Conservation (phyloP, 116 monocot genomes). For the Phalaenopsis hybrid region DNA sequence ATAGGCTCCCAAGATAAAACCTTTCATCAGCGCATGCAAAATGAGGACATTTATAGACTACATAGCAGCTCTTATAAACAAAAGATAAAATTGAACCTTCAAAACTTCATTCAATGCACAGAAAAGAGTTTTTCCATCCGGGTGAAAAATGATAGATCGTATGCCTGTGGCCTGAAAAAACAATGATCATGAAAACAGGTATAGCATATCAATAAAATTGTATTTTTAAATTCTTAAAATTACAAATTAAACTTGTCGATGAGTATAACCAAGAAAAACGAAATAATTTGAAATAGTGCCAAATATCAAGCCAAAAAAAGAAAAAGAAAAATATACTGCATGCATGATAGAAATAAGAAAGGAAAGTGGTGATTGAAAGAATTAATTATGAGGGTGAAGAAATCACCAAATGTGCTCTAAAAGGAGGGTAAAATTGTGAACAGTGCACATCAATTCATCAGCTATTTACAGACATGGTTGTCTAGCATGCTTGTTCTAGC, state of each 20-base stretch:
- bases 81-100: slow-evolving; percentile 42
- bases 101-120: slow-evolving; percentile 69
- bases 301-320: neutral
- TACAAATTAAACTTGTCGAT: neutral
- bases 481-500: neutral
- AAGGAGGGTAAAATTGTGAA: neutral
- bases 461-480: neutral
- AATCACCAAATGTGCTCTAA: neutral
- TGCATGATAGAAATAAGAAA: neutral
- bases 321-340: neutral
- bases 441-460: neutral
- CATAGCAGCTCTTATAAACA: neutral
- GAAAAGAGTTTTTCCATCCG: slow-evolving; percentile 86
- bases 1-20: slow-evolving; percentile 95
- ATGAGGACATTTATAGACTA: slow-evolving; percentile 1
- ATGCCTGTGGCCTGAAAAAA: slow-evolving; percentile 51
- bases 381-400: neutral
- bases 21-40: slow-evolving; percentile 19
- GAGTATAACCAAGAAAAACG: no score
- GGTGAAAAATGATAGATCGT: slow-evolving; percentile 76
- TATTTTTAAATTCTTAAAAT: neutral
- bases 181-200: neutral
- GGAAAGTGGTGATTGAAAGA: neutral
- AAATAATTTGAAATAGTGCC: no score
- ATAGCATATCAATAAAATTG: neutral